Conservation (phyloP, 371 early-diverging fungal genomes). For the Mortierella sp. region DNA sequence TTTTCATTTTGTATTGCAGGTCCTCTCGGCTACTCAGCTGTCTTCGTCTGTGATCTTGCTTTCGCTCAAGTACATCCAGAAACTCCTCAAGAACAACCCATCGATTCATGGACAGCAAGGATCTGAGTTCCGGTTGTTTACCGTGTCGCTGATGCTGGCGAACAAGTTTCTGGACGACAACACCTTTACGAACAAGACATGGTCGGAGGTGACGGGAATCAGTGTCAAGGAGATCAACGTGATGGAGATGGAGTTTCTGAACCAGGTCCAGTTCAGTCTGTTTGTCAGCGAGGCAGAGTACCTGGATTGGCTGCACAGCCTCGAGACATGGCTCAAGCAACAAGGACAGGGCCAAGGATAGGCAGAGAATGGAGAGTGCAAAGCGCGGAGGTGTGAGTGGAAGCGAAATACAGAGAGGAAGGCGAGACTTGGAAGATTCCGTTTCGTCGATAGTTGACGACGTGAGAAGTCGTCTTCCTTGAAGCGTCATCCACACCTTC, state of each 20-base stretch:
- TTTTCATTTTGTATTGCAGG: conserved; percentile 15
- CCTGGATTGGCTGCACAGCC: conserved; percentile 61
- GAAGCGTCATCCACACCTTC: neutral
- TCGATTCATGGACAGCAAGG: conserved; percentile 76
- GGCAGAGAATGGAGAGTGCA: neutral
- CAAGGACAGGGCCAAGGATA: conserved; percentile 36
- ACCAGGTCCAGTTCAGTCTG: conserved; percentile 69
- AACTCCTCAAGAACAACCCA: conserved; percentile 72
- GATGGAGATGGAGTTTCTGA: conserved; percentile 80
- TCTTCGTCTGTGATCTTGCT: conserved; percentile 74
- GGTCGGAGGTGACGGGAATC: conserved; percentile 79
- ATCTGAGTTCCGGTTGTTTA: conserved; percentile 84
- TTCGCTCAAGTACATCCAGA: conserved; percentile 74
- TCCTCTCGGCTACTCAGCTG: conserved; percentile 74
- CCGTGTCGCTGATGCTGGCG: conserved; percentile 82
- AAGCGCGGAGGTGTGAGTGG: neutral
- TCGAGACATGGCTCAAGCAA: conserved; percentile 59
- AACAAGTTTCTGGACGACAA: conserved; percentile 80
- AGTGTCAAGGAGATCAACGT: conserved; percentile 74
- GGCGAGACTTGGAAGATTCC: neutral
- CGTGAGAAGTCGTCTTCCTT: neutral
- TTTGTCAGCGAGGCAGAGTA: conserved; percentile 74
- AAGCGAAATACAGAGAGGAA: neutral
- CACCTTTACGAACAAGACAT: conserved; percentile 80
- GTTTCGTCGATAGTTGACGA: neutral